Percentiles rank a stretch among this genome's conserved stretches.
phyloP scores from a whole-genome alignment of 179 eudicot species.

The Pouteria campechiana region DNA sequence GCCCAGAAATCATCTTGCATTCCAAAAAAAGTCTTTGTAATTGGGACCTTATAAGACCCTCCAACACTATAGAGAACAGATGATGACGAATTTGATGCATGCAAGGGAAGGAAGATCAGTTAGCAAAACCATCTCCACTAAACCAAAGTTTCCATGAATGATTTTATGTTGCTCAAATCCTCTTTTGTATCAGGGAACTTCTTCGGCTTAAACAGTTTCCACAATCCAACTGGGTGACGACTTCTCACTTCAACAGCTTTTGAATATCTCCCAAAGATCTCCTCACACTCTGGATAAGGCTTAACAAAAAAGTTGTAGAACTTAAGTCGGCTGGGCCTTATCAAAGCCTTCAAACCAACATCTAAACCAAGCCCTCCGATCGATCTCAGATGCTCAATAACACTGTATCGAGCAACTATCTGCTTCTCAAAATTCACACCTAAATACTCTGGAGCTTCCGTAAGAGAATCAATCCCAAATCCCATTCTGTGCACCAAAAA shows the following conservation, averaged over 20 bases:
- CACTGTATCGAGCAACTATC: conserved; percentile 73
- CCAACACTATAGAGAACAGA: no score
- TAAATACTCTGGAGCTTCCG: conserved; percentile 77
- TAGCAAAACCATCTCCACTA: neutral
- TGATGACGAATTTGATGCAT: no score
- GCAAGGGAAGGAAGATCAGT: no score
- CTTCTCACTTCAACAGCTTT: conserved; percentile 20
- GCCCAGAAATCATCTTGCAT: no score
- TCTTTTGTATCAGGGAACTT: conserved; percentile 26
- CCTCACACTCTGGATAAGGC: conserved; percentile 94
- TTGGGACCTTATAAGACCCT: no score
- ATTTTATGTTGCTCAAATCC: conserved; percentile 44
- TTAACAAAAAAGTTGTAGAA: conserved; percentile 84
- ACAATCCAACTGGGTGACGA: conserved; percentile 63
- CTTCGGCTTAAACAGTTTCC: conserved; percentile 78
- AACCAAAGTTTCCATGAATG: conserved; percentile 31
- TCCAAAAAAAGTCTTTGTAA: no score
- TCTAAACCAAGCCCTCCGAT: conserved; percentile 72
- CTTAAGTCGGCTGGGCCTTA: conserved; percentile 56
- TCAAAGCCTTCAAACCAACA: conserved; percentile 51
- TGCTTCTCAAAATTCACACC: conserved; percentile 87
- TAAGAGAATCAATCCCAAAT: conserved; percentile 38
- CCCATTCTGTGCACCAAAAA: conserved; percentile 55
- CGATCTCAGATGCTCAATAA: conserved; percentile 70
- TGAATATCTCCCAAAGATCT: conserved; percentile 57